A percentile compares a stretch with the other conserved stretches of the same genome.
Conservation (phyloP, 768 basidiomycete species). For the Tylopilus intermedius region DNA sequence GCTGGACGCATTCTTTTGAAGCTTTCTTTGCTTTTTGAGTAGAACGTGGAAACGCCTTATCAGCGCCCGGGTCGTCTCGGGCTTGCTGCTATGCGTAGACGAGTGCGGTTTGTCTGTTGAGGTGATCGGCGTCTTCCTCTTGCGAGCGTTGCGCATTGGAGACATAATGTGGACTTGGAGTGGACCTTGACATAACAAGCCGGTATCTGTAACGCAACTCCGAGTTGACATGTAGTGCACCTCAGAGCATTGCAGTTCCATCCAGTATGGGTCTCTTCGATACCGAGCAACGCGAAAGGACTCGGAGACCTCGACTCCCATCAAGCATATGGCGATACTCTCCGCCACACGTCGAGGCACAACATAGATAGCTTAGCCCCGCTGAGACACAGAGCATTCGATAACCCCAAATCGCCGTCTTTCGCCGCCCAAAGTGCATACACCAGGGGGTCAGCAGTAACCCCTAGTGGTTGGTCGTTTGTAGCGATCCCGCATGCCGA, state of each 20-base stretch:
- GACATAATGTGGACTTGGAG: neutral
- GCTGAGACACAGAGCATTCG: neutral
- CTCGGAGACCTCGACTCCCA: too few species aligned
- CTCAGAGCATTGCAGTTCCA: too few species aligned
- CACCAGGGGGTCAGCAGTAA: neutral
- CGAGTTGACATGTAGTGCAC: too few species aligned
- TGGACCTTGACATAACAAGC: too few species aligned
- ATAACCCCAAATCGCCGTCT: neutral
- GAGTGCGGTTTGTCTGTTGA: constrained; percentile 6
- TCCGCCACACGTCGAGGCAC: neutral
- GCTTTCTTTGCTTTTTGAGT: constrained; percentile 60
- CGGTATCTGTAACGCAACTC: too few species aligned
- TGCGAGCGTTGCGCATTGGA: constrained; percentile 34
- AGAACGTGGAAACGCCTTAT: constrained; percentile 81
- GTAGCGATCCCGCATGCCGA: neutral
- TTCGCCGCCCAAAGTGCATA: neutral
- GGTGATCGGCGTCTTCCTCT: constrained; percentile 46
- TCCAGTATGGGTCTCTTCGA: too few species aligned
- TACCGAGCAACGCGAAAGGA: too few species aligned
- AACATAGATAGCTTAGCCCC: neutral
- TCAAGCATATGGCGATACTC: neutral
- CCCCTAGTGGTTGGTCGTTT: neutral
- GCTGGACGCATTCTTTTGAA: constrained; percentile 34
- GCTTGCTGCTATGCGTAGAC: constrained; percentile 36
- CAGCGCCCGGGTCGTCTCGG: constrained; percentile 59